These are phyloP conservation scores for Hypoxylon sp. DNA, from an alignment of 2,329 filamentous ascomycete species.

Conservation along the genomic window DNA sequence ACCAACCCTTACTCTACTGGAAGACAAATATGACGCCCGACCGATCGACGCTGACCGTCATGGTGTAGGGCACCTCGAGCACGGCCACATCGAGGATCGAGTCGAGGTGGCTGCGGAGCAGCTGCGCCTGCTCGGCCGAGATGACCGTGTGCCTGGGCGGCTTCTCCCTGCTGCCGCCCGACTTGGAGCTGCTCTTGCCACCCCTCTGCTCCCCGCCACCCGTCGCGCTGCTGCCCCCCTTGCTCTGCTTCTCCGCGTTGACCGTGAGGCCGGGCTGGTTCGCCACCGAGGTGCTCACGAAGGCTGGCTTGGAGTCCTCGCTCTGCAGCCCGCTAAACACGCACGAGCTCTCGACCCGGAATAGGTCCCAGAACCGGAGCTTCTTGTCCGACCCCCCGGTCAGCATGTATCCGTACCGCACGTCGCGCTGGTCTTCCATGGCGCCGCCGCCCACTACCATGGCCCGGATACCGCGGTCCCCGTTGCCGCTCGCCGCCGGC, in stretches of 20 bases:
- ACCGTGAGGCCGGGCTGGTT: conserved; percentile 59
- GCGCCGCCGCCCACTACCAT: conserved; percentile 76
- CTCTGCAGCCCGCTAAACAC: conserved; percentile 79
- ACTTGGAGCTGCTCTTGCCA: conserved; percentile 31
- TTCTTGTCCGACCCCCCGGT: conserved; percentile 90
- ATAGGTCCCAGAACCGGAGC: conserved; percentile 92
- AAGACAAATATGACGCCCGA: conserved; percentile 90
- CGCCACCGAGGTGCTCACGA: conserved; percentile 66
- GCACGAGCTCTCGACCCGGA: conserved; percentile 76
- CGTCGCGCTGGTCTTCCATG: conserved; percentile 73
- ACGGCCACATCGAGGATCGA: conserved; percentile 87
- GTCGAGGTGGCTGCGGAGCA: conserved; percentile 88
- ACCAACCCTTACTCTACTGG: conserved; percentile 39
- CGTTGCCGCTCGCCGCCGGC: conserved; percentile 58
- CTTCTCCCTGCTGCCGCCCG: conserved; percentile 49
- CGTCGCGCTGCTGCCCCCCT: conserved; percentile 43
- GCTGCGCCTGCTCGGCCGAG: conserved; percentile 83
- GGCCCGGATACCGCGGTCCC: conserved; percentile 75
- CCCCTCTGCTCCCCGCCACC: conserved; percentile 41
- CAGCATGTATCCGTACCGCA: conserved; percentile 82
- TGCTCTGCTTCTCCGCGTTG: conserved; percentile 69
- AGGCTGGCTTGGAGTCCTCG: conserved; percentile 77
- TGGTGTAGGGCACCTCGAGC: conserved; percentile 87
- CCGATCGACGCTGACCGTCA: conserved; percentile 90
- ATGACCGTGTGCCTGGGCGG: conserved; percentile 83